Evolutionary conservation across 2,329 filamentous ascomycete species (phyloP).

Genomic region (Didymella pinodella): DNA sequence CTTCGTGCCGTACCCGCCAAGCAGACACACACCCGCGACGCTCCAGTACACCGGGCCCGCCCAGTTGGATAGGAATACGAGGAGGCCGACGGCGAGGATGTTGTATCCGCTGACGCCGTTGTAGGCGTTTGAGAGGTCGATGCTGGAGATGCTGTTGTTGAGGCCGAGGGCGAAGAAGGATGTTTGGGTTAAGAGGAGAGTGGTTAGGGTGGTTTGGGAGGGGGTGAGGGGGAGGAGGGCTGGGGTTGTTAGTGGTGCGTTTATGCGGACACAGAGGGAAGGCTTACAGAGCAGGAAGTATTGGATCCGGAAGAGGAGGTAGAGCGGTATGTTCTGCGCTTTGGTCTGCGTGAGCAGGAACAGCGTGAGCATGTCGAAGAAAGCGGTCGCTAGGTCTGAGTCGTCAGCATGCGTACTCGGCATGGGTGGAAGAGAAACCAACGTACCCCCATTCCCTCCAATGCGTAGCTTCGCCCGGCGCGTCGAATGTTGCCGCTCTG

Average conservation of each 20-base stretch:
- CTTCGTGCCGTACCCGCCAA: background rate
- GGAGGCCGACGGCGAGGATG: constrained; percentile 76
- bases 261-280: no score
- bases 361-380: constrained; percentile 71
- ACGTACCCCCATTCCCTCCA: constrained; percentile 41
- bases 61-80: constrained; percentile 93
- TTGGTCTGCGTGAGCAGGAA: constrained; percentile 88
- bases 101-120: constrained; percentile 88
- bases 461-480: constrained; percentile 22
- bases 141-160: constrained; percentile 93
- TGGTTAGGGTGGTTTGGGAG: constrained; percentile 70
- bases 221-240: constrained; percentile 57
- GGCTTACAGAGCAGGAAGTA: constrained; percentile 59
- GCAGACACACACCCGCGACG: constrained; percentile 66
- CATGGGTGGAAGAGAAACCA: background rate
- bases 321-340: constrained; percentile 83
- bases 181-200: constrained; percentile 78
- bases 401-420: constrained; percentile 13
- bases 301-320: constrained; percentile 75
- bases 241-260: constrained; percentile 13
- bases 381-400: constrained; percentile 59
- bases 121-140: constrained; percentile 93
- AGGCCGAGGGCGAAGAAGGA: constrained; percentile 92
- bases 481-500: constrained; percentile 38
- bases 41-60: constrained; percentile 90